phyloP scores from a whole-genome alignment of 2,329 filamentous ascomycete genomes.

The Botrytis squamosa region DNA sequence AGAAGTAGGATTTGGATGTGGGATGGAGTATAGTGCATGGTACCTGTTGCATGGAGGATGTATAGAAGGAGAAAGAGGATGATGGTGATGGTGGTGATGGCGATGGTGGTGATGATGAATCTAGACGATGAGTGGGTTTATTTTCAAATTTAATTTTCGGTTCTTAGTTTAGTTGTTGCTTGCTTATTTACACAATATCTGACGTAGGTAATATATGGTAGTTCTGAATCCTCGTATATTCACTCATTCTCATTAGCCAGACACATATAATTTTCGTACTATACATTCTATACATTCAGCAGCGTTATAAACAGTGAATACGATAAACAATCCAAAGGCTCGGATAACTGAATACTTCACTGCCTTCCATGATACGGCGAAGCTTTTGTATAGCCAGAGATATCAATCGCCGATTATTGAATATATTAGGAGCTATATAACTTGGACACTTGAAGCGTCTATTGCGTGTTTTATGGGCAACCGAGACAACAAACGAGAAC shows the following conservation, averaged over 20 bases:
- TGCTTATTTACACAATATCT: too few relatives aligned
- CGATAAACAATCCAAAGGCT: not conserved
- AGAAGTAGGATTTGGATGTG: not conserved
- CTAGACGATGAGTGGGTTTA: too few relatives aligned
- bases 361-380: not conserved
- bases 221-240: not conserved
- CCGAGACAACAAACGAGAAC: not conserved
- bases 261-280: not conserved
- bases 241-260: not conserved
- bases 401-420: not conserved
- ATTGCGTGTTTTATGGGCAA: not conserved
- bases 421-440: not conserved
- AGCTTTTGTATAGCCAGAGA: not conserved
- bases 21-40: not conserved
- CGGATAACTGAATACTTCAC: not conserved
- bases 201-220: too few relatives aligned
- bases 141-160: too few relatives aligned
- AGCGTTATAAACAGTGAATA: not conserved
- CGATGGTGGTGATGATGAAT: too few relatives aligned
- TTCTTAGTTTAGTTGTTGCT: too few relatives aligned
- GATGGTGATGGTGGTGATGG: too few relatives aligned
- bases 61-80: not conserved
- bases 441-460: not conserved
- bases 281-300: not conserved
- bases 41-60: not conserved